Evolutionary conservation across 805 yeast species (phyloP).

Genomic region (Wickerhamomyces subpelliculosus): DNA sequence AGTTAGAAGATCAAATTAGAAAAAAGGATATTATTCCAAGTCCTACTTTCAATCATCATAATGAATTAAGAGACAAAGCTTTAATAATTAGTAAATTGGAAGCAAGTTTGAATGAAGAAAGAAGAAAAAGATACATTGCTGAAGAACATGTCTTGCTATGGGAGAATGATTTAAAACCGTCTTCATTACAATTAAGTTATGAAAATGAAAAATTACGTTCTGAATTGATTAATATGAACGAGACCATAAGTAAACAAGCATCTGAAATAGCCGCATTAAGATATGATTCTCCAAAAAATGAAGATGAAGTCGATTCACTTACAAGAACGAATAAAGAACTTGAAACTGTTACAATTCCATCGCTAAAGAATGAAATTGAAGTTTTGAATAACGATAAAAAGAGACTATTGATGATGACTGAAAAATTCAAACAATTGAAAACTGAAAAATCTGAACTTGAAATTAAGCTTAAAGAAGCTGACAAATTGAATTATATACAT

Average conservation of each 20-base stretch:
- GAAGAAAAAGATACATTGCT: slow-evolving; percentile 58
- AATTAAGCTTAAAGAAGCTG: slow-evolving; percentile 21
- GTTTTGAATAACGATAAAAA: slow-evolving; percentile 22
- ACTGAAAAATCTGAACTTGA: slow-evolving; percentile 25
- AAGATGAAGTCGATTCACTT: slow-evolving; percentile 33
- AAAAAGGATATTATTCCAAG: not conserved
- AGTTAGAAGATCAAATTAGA: slow-evolving; percentile 40
- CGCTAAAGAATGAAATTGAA: slow-evolving; percentile 35
- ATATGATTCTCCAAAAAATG: slow-evolving; percentile 29
- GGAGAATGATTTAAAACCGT: slow-evolving; percentile 47
- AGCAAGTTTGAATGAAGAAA: slow-evolving; percentile 53
- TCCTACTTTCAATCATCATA: not conserved
- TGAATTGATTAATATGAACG: slow-evolving; percentile 41
- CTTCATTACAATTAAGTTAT: slow-evolving; percentile 47
- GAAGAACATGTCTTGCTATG: slow-evolving; percentile 60
- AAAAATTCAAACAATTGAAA: slow-evolving; percentile 22
- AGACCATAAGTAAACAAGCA: slow-evolving; percentile 37
- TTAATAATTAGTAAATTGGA: slow-evolving; percentile 44
- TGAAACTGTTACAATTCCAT: slow-evolving; percentile 38
- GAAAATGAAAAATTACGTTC: slow-evolving; percentile 47
- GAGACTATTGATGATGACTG: slow-evolving; percentile 15
- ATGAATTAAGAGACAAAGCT: slow-evolving; percentile 28
- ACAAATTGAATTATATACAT: not conserved
- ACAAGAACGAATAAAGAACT: slow-evolving; percentile 34
- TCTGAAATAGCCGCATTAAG: slow-evolving; percentile 37